Conservation (phyloP, 768 basidiomycete species). For the Gymnopilus dilepis region DNA sequence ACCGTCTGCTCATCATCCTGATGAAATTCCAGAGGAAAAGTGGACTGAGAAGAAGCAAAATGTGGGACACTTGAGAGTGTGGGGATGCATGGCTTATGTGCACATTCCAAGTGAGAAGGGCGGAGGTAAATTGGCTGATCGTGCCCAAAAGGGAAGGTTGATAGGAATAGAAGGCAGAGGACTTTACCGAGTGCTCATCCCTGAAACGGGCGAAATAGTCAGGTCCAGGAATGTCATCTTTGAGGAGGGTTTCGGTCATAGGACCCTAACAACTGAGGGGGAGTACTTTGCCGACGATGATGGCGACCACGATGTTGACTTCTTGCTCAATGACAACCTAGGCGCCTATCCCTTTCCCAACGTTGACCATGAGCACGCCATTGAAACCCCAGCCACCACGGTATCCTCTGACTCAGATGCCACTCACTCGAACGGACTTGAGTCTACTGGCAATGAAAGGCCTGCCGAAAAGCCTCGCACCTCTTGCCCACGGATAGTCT, state of each 20-base stretch:
- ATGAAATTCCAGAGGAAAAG: conserved; percentile 19
- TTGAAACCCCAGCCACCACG: background rate
- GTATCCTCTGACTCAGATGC: too few species aligned
- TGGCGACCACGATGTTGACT: background rate
- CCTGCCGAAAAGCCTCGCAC: too few species aligned
- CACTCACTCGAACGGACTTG: too few species aligned
- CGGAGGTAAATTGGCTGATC: conserved; percentile 13
- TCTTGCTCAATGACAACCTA: background rate
- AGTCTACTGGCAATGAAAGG: too few species aligned
- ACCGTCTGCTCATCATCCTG: conserved; percentile 18
- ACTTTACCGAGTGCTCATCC: conserved; percentile 18
- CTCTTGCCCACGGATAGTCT: conserved; percentile 5
- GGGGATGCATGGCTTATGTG: conserved; percentile 18
- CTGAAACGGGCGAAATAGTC: conserved; percentile 16
- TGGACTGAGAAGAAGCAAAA: conserved; percentile 18
- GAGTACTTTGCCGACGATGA: conserved; percentile 15
- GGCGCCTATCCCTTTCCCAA: too few species aligned
- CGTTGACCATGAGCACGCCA: too few species aligned
- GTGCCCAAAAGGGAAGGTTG: conserved; percentile 7
- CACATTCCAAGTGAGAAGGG: conserved; percentile 16
- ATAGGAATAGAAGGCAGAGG: conserved; percentile 18
- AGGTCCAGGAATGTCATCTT: conserved; percentile 18
- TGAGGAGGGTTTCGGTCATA: conserved; percentile 22
- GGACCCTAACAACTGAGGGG: conserved; percentile 22
- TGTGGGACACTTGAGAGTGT: conserved; percentile 15